These are phyloP conservation scores for Leptographium lundbergii DNA, from an alignment of 2,329 filamentous ascomycete genomes.

Conservation along the genomic window DNA sequence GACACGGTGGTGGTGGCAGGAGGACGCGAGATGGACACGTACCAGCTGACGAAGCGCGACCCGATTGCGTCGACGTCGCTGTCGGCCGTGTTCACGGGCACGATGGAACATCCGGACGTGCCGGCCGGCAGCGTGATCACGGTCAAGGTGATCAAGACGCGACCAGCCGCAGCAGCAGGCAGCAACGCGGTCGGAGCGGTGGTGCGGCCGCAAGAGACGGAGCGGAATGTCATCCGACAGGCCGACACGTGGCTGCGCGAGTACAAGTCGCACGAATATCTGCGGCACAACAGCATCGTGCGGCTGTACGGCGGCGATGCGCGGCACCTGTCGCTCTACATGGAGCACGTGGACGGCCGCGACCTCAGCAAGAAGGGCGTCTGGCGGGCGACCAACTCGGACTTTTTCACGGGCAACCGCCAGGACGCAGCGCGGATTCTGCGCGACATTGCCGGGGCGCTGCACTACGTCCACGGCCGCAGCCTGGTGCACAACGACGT, in stretches of 20 bases:
- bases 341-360: slow-evolving; percentile 46
- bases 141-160: slow-evolving; percentile 48
- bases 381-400: slow-evolving; percentile 34
- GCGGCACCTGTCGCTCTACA: slow-evolving; percentile 45
- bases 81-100: slow-evolving; percentile 41
- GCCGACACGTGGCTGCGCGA: slow-evolving; percentile 49
- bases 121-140: slow-evolving; percentile 39
- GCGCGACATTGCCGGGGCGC: slow-evolving; percentile 38
- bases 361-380: slow-evolving; percentile 36
- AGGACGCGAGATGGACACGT: slow-evolving; percentile 38
- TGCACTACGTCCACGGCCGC: slow-evolving; percentile 42
- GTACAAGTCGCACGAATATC: slow-evolving; percentile 39
- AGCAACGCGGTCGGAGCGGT: slow-evolving; percentile 16
- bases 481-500: slow-evolving; percentile 48
- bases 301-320: slow-evolving; percentile 46
- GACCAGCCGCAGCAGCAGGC: slow-evolving; percentile 20
- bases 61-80: slow-evolving; percentile 42
- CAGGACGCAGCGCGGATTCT: slow-evolving; percentile 39
- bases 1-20: slow-evolving; percentile 37
- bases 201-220: slow-evolving; percentile 34
- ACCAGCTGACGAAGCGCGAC: slow-evolving; percentile 41
- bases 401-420: slow-evolving; percentile 36
- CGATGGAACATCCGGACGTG: slow-evolving; percentile 34
- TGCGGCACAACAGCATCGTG: slow-evolving; percentile 45
- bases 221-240: slow-evolving; percentile 44